Percentiles rank a stretch among this genome's conserved stretches.
phyloP scores from a whole-genome alignment of 2,329 filamentous ascomycete genomes.

The Botrytis cinerea region DNA sequence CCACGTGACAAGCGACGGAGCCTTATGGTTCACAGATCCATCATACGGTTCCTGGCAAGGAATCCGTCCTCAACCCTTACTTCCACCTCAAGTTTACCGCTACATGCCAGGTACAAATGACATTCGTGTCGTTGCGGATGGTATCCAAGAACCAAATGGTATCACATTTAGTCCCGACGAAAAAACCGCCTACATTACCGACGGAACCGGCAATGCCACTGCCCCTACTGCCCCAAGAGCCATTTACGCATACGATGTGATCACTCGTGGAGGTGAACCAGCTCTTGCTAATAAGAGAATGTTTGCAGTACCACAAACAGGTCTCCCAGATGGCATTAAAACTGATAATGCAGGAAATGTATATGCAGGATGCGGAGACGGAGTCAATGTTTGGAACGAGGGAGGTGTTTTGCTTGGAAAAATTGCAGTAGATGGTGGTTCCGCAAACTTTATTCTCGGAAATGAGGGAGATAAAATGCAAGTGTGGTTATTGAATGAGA shows the following conservation, averaged over 20 bases:
- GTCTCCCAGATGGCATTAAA: slow-evolving; percentile 60
- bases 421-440: slow-evolving; percentile 45
- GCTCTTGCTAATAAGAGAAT: slow-evolving; percentile 36
- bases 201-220: slow-evolving; percentile 46
- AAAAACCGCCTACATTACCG: slow-evolving; percentile 54
- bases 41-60: slow-evolving; percentile 59
- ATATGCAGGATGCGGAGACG: slow-evolving; percentile 55
- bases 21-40: slow-evolving; percentile 64
- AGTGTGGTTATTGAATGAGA: slow-evolving; percentile 31
- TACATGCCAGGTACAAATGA: slow-evolving; percentile 53
- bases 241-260: slow-evolving; percentile 33
- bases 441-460: slow-evolving; percentile 29
- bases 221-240: slow-evolving; percentile 44
- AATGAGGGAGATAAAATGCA: slow-evolving; percentile 18
- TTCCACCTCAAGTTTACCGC: slow-evolving; percentile 60
- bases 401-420: slow-evolving; percentile 56
- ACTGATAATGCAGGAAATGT: slow-evolving; percentile 55
- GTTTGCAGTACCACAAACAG: slow-evolving; percentile 56
- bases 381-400: slow-evolving; percentile 54
- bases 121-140: slow-evolving; percentile 57
- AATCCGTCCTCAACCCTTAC: slow-evolving; percentile 54
- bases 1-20: slow-evolving; percentile 52
- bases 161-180: slow-evolving; percentile 58
- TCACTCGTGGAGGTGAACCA: slow-evolving; percentile 27
- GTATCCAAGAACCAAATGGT: slow-evolving; percentile 57